These are phyloP conservation scores for Canariomyces notabilis DNA, from an alignment of 2,329 filamentous ascomycete genomes.

Conservation along the genomic window DNA sequence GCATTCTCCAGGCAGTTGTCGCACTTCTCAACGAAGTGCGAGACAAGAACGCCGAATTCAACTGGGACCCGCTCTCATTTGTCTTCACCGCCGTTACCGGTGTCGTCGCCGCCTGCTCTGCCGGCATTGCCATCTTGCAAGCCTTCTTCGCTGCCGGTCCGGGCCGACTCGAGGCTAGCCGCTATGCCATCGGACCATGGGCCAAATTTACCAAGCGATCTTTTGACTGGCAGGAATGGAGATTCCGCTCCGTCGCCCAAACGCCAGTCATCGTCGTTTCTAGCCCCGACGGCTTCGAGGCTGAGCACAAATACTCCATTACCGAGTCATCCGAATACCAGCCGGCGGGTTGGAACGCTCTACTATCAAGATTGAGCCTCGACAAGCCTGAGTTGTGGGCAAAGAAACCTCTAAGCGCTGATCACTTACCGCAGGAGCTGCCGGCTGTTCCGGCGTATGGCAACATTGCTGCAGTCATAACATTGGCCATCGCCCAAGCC, in stretches of 20 bases:
- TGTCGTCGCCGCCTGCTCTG: constrained; percentile 1
- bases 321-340: not conserved
- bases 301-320: not conserved
- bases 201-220: not conserved
- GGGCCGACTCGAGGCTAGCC: constrained; percentile 3
- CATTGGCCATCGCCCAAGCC: not conserved
- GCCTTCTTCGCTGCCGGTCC: constrained; percentile 1
- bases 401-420: not conserved
- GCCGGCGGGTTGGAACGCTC: not conserved
- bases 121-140: constrained; percentile 4
- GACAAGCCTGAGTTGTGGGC: not conserved
- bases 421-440: not conserved
- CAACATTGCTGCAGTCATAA: not conserved
- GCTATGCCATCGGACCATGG: constrained; percentile 7
- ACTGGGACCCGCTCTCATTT: constrained; percentile 8
- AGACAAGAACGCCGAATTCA: not conserved
- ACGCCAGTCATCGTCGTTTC: not conserved
- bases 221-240: not conserved
- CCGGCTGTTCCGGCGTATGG: not conserved
- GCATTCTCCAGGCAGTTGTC: not conserved
- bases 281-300: not conserved
- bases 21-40: not conserved
- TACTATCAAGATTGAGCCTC: not conserved
- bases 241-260: not conserved
- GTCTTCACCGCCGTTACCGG: constrained; percentile 4